phyloP scores from a whole-genome alignment of 139 green algal genomes.

The Haematococcus sp. region DNA sequence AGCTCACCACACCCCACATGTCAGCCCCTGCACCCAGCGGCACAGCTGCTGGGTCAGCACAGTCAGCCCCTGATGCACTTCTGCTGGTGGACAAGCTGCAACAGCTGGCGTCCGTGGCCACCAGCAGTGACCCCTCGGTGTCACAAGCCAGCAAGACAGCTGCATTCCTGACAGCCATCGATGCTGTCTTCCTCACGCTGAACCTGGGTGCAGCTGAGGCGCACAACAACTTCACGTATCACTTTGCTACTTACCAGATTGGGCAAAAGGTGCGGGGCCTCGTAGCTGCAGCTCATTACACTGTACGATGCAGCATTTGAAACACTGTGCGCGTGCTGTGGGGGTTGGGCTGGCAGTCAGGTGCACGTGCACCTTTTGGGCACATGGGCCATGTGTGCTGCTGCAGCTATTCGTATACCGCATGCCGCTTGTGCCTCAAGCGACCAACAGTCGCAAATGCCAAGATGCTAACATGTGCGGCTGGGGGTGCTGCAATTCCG shows the following conservation, averaged over 20 bases:
- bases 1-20: not conserved
- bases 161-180: slow-evolving; percentile 17
- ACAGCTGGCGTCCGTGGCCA: not conserved
- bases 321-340: not conserved
- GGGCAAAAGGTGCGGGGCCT: not conserved
- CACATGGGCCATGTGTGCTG: not conserved
- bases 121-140: not conserved
- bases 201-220: slow-evolving; percentile 8
- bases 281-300: not conserved
- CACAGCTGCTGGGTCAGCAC: not conserved
- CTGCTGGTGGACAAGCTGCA: not conserved
- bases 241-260: slow-evolving; percentile 22
- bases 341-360: too few species aligned
- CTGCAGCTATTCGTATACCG: not conserved
- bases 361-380: not conserved
- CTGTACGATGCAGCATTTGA: not conserved
- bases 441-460: too few species aligned
- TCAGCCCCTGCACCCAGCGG: not conserved
- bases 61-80: not conserved
- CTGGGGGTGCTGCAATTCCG: too few species aligned
- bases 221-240: slow-evolving; percentile 7
- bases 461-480: too few species aligned
- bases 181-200: slow-evolving; percentile 19
- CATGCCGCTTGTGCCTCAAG: not conserved
- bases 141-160: not conserved